Percentiles rank a stretch among this genome's conserved stretches.
Evolutionary conservation across 2,329 filamentous ascomycete species (phyloP).

Genomic region (Aspergillus transmontanensis): DNA sequence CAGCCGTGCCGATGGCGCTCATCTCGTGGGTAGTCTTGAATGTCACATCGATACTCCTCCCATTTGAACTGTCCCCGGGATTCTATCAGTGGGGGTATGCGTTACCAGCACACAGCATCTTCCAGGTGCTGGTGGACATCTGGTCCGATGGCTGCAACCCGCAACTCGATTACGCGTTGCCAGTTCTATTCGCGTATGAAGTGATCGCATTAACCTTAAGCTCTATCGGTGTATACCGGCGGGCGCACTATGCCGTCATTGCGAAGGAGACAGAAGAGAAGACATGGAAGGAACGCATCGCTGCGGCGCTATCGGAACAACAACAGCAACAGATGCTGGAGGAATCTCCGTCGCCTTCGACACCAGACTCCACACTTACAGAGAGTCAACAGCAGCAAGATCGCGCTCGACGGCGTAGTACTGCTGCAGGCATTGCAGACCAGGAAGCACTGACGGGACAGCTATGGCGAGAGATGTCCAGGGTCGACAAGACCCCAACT

Average conservation of each 20-base stretch:
- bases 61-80: constrained; percentile 45
- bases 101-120: constrained; percentile 43
- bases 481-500: neutral
- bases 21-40: constrained; percentile 51
- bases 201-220: neutral
- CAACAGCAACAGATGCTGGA: neutral
- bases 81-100: constrained; percentile 46
- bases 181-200: constrained; percentile 27
- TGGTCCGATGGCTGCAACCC: constrained; percentile 48
- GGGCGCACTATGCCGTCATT: neutral
- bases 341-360: neutral
- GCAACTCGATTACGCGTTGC: constrained; percentile 42
- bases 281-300: neutral
- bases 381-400: neutral
- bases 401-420: neutral
- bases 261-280: neutral
- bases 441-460: neutral
- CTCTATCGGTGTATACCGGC: neutral
- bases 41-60: constrained; percentile 45
- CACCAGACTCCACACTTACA: neutral
- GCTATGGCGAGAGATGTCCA: neutral
- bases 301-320: neutral
- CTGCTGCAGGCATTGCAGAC: neutral
- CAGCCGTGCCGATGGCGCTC: constrained; percentile 48
- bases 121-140: constrained; percentile 43